Percentiles rank a stretch among this genome's conserved stretches.
Conservation (phyloP, 805 yeast genomes). For the Metschnikowia arizonensis region DNA sequence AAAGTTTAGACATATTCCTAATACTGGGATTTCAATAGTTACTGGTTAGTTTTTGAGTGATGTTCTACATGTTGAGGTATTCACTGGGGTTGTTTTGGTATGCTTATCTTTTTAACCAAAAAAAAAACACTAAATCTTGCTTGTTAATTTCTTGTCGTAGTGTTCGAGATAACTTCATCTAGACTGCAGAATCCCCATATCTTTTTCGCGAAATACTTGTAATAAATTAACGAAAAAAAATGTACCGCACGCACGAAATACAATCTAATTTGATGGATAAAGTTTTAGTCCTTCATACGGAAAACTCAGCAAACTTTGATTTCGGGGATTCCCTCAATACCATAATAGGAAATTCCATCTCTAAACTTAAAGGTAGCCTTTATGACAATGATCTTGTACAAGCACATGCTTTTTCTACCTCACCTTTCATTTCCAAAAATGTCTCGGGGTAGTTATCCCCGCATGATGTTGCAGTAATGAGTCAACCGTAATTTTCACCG, state of each 20-base stretch:
- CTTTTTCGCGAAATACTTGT: not conserved
- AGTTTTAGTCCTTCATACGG: not conserved
- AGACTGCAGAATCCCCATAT: slow-evolving; percentile 3
- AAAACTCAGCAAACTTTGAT: not conserved
- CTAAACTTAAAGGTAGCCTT: too few relatives aligned
- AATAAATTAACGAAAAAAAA: too few relatives aligned
- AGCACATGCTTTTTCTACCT: not conserved
- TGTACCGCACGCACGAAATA: not conserved
- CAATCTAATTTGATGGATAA: slow-evolving; percentile 3
- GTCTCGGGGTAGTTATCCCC: not conserved
- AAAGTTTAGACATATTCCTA: not conserved
- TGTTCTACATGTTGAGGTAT: too few relatives aligned
- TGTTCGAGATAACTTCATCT: slow-evolving; percentile 1
- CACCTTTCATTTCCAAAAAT: not conserved
- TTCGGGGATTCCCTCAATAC: not conserved
- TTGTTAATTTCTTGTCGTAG: not conserved
- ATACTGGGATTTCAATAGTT: not conserved
- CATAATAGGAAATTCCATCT: not conserved
- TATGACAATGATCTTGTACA: too few relatives aligned
- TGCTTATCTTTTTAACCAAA: too few relatives aligned
- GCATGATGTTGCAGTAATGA: not conserved
- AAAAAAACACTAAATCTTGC: not conserved
- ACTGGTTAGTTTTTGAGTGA: too few relatives aligned
- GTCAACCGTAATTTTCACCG: not conserved
- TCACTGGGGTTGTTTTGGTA: too few relatives aligned